phyloP scores from a whole-genome alignment of 2,329 filamentous ascomycete genomes.

The Aspergillus sp. region DNA sequence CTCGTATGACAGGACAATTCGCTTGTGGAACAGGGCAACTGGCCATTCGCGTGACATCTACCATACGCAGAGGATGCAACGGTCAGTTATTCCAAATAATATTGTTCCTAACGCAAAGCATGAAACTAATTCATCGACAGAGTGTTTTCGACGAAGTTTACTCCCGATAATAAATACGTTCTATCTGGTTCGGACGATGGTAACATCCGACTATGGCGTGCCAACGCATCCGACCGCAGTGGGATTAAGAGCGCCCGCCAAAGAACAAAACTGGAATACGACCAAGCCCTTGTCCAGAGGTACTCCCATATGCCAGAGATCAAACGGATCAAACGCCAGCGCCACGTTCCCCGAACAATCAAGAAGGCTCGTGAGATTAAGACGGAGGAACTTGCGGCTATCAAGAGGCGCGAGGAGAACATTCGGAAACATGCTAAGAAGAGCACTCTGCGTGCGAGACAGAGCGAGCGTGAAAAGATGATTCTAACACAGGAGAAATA shows the following conservation, averaged over 20 bases:
- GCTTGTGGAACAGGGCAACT: conserved; percentile 76
- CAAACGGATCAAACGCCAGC: conserved; percentile 81
- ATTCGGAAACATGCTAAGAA: conserved; percentile 88
- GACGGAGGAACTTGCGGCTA: conserved; percentile 77
- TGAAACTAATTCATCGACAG: conserved; percentile 39
- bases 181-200: conserved; percentile 92
- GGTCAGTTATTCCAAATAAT: conserved; percentile 29
- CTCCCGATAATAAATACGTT: conserved; percentile 85
- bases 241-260: conserved; percentile 85
- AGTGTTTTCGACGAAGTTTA: conserved; percentile 81
- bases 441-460: conserved; percentile 66
- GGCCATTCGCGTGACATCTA: conserved; percentile 92
- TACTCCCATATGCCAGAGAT: conserved; percentile 98
- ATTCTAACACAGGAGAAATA: conserved; percentile 69
- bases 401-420: conserved; percentile 92
- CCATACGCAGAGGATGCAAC: conserved; percentile 97
- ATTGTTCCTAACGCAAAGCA: background rate
- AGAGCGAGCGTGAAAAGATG: conserved; percentile 89
- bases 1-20: conserved; percentile 82
- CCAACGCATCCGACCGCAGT: conserved; percentile 77
- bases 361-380: conserved; percentile 98
- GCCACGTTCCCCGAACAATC: conserved; percentile 86
- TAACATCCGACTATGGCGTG: conserved; percentile 85
- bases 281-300: conserved; percentile 75
- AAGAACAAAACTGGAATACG: conserved; percentile 87